A percentile compares a stretch with the other conserved stretches of the same genome.
phyloP scores from a whole-genome alignment of 768 basidiomycete genomes.

The Collybiopsis luxurians region DNA sequence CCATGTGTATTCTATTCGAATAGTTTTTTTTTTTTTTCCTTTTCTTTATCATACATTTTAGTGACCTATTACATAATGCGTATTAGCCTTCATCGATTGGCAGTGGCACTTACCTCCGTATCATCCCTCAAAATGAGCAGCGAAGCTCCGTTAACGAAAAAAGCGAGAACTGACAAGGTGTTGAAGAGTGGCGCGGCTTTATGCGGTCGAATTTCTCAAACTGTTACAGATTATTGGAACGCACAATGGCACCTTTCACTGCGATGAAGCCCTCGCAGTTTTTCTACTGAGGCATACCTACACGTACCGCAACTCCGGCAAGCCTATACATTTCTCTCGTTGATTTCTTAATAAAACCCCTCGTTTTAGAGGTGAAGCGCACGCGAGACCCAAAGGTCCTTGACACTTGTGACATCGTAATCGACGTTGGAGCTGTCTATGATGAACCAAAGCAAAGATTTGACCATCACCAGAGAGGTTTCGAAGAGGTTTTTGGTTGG shows the following conservation, averaged over 20 bases:
- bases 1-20: too few species aligned
- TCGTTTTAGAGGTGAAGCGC: conserved; percentile 60
- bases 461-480: conserved; percentile 96
- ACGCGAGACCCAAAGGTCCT: conserved; percentile 70
- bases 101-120: too few species aligned
- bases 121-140: neutral
- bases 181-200: neutral
- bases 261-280: conserved; percentile 94
- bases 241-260: conserved; percentile 95
- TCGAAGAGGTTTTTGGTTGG: conserved; percentile 84
- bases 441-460: conserved; percentile 76
- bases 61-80: too few species aligned
- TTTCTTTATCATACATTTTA: too few species aligned
- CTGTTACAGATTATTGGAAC: conserved; percentile 73
- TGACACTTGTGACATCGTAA: conserved; percentile 86
- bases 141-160: neutral
- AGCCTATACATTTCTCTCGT: conserved; percentile 12
- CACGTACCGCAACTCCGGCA: conserved; percentile 74
- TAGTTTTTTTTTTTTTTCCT: too few species aligned
- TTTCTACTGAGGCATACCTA: conserved; percentile 80
- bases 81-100: too few species aligned
- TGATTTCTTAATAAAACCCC: conserved; percentile 1
- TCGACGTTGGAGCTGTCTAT: conserved; percentile 94
- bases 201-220: neutral
- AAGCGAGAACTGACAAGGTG: neutral